Evolutionary conservation across 2,329 filamentous ascomycete genomes (phyloP).

Genomic region (Beauveria brongniartii): DNA sequence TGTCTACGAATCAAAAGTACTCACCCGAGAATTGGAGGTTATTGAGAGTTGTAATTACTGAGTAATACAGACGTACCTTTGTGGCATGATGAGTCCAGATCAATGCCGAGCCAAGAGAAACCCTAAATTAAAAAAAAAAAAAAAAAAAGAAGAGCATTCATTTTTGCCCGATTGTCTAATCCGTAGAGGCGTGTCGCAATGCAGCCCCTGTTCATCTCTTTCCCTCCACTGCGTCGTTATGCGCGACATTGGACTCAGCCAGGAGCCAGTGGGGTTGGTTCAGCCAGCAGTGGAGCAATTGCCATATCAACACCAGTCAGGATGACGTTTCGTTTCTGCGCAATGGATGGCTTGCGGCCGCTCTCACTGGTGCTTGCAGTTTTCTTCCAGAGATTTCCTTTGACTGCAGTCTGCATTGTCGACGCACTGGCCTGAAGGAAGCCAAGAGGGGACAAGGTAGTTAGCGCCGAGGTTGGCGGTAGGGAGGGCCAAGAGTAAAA

Average conservation of each 20-base stretch:
- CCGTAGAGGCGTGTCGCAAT: neutral
- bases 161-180: neutral
- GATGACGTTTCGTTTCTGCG: slow-evolving; percentile 1
- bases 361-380: neutral
- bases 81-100: neutral
- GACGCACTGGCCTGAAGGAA: no score
- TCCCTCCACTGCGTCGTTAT: neutral
- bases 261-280: no score
- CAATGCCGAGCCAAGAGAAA: neutral
- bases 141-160: neutral
- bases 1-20: no score
- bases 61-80: no score
- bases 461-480: no score
- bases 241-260: neutral
- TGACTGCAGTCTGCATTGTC: no score
- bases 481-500: no score
- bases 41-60: neutral
- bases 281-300: no score
- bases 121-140: neutral
- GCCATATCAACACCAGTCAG: no score
- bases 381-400: neutral
- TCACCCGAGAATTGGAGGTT: no score
- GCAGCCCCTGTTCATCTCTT: slow-evolving; percentile 8
- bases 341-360: neutral
- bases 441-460: no score